phyloP scores from a whole-genome alignment of 345 rosid species.

The Ricinus communis region DNA sequence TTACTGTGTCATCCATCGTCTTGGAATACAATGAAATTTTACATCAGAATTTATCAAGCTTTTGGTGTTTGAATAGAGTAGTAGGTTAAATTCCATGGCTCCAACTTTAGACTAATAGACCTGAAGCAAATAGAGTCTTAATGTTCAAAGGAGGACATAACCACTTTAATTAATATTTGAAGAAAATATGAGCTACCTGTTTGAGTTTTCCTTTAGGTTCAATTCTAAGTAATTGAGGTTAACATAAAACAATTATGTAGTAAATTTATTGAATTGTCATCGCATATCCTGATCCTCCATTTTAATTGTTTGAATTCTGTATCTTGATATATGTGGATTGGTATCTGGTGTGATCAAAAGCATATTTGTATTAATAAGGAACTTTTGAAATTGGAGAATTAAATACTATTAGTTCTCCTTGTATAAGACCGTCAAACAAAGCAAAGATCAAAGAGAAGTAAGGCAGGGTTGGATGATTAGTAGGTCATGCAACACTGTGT shows the following conservation, averaged over 20 bases:
- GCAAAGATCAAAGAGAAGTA: not conserved
- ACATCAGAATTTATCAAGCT: not conserved
- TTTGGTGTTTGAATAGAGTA: not conserved
- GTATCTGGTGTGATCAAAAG: not conserved
- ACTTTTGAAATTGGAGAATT: not conserved
- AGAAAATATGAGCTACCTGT: not conserved
- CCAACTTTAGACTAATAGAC: not conserved
- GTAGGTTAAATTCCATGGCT: not conserved
- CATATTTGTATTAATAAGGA: not conserved
- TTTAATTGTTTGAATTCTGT: not conserved
- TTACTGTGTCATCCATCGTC: not conserved
- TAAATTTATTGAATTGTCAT: conserved; percentile 1
- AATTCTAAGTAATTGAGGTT: not conserved
- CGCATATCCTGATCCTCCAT: not conserved
- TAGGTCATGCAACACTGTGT: not conserved
- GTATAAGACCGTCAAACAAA: not conserved
- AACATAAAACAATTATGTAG: not conserved
- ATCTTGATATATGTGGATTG: not conserved
- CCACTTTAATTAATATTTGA: not conserved
- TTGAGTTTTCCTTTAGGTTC: not conserved
- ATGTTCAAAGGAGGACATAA: not conserved
- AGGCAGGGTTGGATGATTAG: not conserved
- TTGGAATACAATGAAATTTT: too few species aligned
- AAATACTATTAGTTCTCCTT: not conserved
- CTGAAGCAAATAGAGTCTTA: not conserved